A percentile compares a stretch with the other conserved stretches of the same genome.
phyloP scores from a whole-genome alignment of 208 protist genomes.

The Hexamita inflata region DNA sequence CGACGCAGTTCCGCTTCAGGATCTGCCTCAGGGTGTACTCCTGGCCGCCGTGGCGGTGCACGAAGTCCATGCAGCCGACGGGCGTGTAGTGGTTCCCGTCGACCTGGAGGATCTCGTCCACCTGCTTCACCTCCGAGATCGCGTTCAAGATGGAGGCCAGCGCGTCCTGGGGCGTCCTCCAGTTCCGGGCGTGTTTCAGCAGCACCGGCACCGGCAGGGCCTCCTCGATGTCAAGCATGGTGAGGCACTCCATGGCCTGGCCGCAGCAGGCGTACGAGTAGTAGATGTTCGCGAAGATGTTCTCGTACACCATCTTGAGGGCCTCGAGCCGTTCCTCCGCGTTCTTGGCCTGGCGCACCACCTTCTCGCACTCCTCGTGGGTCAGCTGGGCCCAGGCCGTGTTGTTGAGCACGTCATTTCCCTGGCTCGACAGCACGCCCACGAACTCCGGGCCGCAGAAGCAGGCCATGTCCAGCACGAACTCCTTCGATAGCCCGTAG shows the following conservation, averaged over 20 bases:
- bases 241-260: neutral
- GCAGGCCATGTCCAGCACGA: no score
- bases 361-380: no score
- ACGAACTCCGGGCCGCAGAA: no score
- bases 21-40: no score
- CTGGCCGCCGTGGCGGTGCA: no score
- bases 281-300: slow-evolving; percentile 17
- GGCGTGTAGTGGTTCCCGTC: neutral
- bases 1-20: no score
- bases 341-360: no score
- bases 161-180: slow-evolving; percentile 5
- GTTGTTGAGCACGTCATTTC: no score
- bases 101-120: neutral
- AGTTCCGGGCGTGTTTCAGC: neutral
- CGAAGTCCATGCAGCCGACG: no score
- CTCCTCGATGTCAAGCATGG: slow-evolving; percentile 16
- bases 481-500: no score
- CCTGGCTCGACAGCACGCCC: no score
- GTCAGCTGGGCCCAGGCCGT: no score
- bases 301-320: slow-evolving; percentile 5
- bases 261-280: neutral
- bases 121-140: neutral
- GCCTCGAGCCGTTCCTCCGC: neutral
- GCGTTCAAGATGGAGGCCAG: neutral
- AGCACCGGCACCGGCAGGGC: slow-evolving; percentile 1